phyloP scores from a whole-genome alignment of 1,284 basidiomycete genomes.

The Hymenochaete sp. region DNA sequence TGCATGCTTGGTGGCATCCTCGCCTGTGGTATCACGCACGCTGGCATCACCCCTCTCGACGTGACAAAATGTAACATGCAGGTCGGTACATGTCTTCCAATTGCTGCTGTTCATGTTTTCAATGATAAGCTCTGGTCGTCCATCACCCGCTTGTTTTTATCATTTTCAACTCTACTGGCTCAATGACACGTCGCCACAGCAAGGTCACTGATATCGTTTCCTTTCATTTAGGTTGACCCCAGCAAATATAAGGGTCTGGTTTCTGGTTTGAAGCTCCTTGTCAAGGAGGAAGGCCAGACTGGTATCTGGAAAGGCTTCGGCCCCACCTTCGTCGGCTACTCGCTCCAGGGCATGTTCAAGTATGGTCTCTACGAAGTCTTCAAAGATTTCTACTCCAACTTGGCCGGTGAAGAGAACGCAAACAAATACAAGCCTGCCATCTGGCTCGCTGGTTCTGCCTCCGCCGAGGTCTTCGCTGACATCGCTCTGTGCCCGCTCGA shows the following conservation, averaged over 20 bases:
- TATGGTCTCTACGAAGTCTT: conserved; percentile 95
- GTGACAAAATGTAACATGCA: conserved; percentile 98
- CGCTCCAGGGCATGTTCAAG: conserved; percentile 94
- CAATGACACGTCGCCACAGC: conserved; percentile 3
- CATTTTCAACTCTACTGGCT: not conserved
- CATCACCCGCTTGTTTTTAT: no score
- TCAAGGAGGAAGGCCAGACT: conserved; percentile 73
- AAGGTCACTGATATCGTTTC: conserved; percentile 14
- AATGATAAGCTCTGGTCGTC: no score
- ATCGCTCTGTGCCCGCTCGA: conserved; percentile 77
- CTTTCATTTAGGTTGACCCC: conserved; percentile 56
- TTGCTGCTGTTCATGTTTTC: conserved; percentile 1
- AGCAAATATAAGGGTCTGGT: conserved; percentile 70
- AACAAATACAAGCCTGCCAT: conserved; percentile 86
- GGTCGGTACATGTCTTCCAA: conserved; percentile 43
- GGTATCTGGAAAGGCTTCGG: conserved; percentile 94
- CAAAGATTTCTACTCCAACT: conserved; percentile 87
- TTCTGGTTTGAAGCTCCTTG: conserved; percentile 63
- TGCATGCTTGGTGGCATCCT: conserved; percentile 85
- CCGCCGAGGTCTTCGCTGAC: conserved; percentile 93
- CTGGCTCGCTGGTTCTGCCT: conserved; percentile 90
- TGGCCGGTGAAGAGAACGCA: conserved; percentile 78
- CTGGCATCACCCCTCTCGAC: conserved; percentile 88
- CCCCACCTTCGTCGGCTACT: conserved; percentile 88
- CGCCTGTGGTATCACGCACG: conserved; percentile 91